phyloP scores from a whole-genome alignment of 805 yeast species.

The Sungouiella thailandica region DNA sequence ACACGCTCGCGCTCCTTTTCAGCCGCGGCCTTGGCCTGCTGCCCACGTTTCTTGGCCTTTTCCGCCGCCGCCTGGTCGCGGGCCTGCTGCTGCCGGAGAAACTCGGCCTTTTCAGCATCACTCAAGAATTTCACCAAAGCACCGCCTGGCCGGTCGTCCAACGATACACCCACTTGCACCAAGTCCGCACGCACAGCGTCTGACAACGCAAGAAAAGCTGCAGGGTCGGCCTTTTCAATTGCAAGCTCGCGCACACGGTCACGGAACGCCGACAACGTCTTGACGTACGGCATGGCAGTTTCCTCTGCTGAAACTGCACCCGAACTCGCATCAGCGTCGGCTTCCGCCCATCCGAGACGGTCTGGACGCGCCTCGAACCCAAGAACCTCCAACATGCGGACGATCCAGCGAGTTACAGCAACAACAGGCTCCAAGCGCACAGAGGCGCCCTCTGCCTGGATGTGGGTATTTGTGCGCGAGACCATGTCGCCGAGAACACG shows the following conservation, averaged over 20 bases:
- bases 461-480: conserved; percentile 66
- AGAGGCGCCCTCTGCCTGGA: conserved; percentile 41
- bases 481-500: conserved; percentile 64
- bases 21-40: conserved; percentile 46
- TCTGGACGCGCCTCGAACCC: conserved; percentile 75
- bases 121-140: conserved; percentile 81
- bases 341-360: conserved; percentile 74
- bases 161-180: conserved; percentile 69
- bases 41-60: conserved; percentile 55
- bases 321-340: conserved; percentile 24
- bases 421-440: conserved; percentile 61
- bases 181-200: conserved; percentile 73
- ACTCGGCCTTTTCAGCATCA: conserved; percentile 61
- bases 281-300: conserved; percentile 71
- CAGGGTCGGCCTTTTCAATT: conserved; percentile 50
- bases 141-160: conserved; percentile 85
- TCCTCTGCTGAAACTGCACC: conserved; percentile 48
- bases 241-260: conserved; percentile 76
- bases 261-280: conserved; percentile 72
- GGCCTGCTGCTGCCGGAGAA: conserved; percentile 50
- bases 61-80: conserved; percentile 52
- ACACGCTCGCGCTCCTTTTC: conserved; percentile 58
- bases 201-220: conserved; percentile 57
- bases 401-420: conserved; percentile 63
- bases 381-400: conserved; percentile 61